Evolutionary conservation across 495 filamentous ascomycete genomes (phyloP).

Genomic region (Annulohypoxylon bovei): DNA sequence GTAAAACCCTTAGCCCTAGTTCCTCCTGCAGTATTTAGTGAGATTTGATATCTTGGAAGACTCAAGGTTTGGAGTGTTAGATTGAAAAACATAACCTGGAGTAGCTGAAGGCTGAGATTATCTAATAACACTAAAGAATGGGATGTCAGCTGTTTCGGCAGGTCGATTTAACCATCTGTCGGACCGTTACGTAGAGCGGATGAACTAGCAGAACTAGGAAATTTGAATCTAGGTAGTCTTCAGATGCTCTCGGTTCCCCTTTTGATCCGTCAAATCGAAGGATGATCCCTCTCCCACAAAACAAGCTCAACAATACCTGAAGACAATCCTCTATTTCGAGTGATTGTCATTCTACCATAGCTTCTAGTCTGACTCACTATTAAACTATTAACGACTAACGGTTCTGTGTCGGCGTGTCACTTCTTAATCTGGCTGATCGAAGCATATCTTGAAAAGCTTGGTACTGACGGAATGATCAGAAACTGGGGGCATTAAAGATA

Average conservation of each 20-base stretch:
- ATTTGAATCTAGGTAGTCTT: constrained; percentile 10
- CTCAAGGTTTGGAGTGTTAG: constrained; percentile 3
- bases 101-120: constrained; percentile 21
- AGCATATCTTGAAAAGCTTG: constrained; percentile 35
- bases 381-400: not conserved
- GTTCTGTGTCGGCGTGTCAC: not conserved
- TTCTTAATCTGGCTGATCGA: constrained; percentile 37
- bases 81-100: not conserved
- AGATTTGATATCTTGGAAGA: constrained; percentile 25
- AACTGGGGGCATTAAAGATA: constrained; percentile 18
- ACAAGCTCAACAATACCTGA: not conserved
- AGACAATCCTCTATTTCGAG: not conserved
- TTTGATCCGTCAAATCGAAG: not conserved
- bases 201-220: constrained; percentile 23
- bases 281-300: constrained; percentile 2
- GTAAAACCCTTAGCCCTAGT: constrained; percentile 8
- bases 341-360: not conserved
- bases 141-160: not conserved
- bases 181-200: not conserved
- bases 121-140: constrained; percentile 4
- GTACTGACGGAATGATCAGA: constrained; percentile 26
- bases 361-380: not conserved
- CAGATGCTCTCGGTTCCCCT: not conserved
- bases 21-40: constrained; percentile 22
- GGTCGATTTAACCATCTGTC: not conserved